Base-by-base conservation (phyloP, 805 yeast genomes). In the Sungouiella thailandica region DNA sequence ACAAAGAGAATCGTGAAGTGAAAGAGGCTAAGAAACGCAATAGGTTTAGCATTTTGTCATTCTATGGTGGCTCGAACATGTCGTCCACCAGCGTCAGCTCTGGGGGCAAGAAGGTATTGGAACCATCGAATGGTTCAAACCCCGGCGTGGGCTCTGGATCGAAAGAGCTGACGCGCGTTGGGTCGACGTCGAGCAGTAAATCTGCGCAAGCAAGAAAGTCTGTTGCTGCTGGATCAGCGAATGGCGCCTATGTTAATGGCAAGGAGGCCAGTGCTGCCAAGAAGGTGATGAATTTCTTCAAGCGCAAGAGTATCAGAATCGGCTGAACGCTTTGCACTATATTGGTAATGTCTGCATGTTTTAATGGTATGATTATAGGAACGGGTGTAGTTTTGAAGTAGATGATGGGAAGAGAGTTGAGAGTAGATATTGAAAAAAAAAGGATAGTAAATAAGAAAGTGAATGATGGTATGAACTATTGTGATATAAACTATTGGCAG, bases 231-330 rank as follows among this genome's bases (percentile, higher is more conserved):
- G 40, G 40, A 32, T 30, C 46, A 6, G 32, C 47, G 26, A 38
- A 43, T 27, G 32, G 46, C 23, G 39, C 62, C 31, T 46, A 58
- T 46, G 57, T 44, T 36, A 51, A 48, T 43, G 57, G 64, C 41
- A 76, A 72, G 45, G 85, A 79, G 45, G 76, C 78, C 14, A 79
- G 88, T 30, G 81, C 93, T 2, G 87, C 93, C 4, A 76, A 79
- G 22, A 46, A 44, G 17, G 50, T 46, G 32, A 46, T 46, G 50
- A 41, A 46, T 20, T 46, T 46, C 26, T 46, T 46, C 29, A 46
- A 46, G 37, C 41, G 50, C 29, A 39, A 43, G 22, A 46, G 50
- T 26, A 43, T 46, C 10, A 32, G 49, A 18, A 37, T 44, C 8
- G 45, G 50, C 11, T 46, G 27, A 31, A 10, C 20, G 12, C 20